Evolutionary conservation across 495 filamentous ascomycete species (phyloP).

Genomic region (Trichoderma orchidacearum): DNA sequence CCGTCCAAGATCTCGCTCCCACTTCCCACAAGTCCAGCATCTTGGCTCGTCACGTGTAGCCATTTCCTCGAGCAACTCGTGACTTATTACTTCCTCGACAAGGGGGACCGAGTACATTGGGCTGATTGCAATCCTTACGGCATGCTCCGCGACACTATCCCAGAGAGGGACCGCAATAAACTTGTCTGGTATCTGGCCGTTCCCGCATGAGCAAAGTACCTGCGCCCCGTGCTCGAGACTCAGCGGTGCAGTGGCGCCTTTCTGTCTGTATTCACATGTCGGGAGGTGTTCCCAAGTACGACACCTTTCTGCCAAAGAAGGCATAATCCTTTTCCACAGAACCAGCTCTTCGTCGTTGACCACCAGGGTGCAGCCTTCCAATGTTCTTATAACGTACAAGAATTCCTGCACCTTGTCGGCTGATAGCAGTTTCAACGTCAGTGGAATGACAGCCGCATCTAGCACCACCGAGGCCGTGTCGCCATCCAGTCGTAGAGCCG

Average conservation of each 20-base stretch:
- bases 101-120: conserved; percentile 15
- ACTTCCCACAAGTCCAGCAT: conserved; percentile 16
- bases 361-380: conserved; percentile 14
- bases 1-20: conserved; percentile 6
- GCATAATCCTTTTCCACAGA: conserved; percentile 36
- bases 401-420: conserved; percentile 14
- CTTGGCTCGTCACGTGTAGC: not conserved
- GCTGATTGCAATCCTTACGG: conserved; percentile 22
- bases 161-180: conserved; percentile 19
- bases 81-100: conserved; percentile 16
- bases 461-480: conserved; percentile 27
- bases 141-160: conserved; percentile 10
- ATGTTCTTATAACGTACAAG: conserved; percentile 11
- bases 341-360: conserved; percentile 27
- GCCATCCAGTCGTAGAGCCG: conserved; percentile 24
- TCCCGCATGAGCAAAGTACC: conserved; percentile 23
- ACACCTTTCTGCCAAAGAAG: conserved; percentile 39
- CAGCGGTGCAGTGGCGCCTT: conserved; percentile 13
- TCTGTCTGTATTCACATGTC: conserved; percentile 32
- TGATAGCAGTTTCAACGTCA: conserved; percentile 15
- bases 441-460: conserved; percentile 33
- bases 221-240: conserved; percentile 10
- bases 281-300: conserved; percentile 34
- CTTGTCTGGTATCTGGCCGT: conserved; percentile 14
- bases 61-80: not conserved